Conservation (phyloP, 129 eudicot species). For the Lactuca sativa region DNA sequence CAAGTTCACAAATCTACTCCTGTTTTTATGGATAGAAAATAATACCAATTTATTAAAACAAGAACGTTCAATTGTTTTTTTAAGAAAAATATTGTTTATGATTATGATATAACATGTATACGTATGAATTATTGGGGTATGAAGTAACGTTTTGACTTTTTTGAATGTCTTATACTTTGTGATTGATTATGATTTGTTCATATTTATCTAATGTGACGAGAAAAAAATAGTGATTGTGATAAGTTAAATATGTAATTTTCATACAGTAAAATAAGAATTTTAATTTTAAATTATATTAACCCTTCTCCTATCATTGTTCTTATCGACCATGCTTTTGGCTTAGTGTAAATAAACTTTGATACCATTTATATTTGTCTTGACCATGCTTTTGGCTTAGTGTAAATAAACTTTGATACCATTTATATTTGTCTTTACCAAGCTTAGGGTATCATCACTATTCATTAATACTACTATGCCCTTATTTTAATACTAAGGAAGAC, state of each 20-base stretch:
- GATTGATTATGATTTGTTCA: background rate
- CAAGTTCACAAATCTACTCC: too few species aligned
- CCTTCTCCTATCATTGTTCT: background rate
- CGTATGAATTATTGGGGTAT: background rate
- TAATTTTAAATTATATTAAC: too few species aligned
- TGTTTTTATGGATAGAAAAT: too few species aligned
- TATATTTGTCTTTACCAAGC: slow-evolving; percentile 6
- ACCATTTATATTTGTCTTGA: too few species aligned
- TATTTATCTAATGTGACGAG: background rate
- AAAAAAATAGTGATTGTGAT: background rate
- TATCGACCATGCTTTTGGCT: slow-evolving; percentile 16
- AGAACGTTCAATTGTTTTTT: too few species aligned
- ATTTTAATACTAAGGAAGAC: background rate
- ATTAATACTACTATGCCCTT: background rate
- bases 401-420: background rate
- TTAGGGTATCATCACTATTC: slow-evolving; percentile 2
- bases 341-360: background rate
- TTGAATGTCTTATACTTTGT: background rate
- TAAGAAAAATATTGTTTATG: too few species aligned
- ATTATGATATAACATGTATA: too few species aligned
- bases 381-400: slow-evolving; percentile 7
- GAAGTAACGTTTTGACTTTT: background rate
- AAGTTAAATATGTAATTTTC: background rate
- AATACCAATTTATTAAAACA: too few species aligned
- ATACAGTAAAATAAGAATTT: background rate